These are phyloP conservation scores for Leccinum proximum DNA, from an alignment of 1,284 basidiomycete genomes.

Conservation along the genomic window DNA sequence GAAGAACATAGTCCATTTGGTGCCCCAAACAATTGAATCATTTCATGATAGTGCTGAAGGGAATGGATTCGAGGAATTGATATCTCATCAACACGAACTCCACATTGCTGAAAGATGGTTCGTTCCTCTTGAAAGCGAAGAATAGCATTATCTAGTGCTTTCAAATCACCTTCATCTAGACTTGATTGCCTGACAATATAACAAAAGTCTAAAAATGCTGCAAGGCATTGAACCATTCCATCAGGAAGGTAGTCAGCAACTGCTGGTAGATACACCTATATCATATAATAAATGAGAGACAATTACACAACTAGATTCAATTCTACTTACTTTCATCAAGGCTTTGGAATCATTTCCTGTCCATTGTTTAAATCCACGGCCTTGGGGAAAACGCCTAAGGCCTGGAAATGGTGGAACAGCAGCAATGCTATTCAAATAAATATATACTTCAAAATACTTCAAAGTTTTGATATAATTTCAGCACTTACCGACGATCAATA, in stretches of 20 bases:
- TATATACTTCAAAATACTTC: neutral
- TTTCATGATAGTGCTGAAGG: too few relatives aligned
- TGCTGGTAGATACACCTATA: neutral
- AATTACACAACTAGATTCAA: neutral
- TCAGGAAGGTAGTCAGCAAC: neutral
- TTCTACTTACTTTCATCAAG: neutral
- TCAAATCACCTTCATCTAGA: neutral
- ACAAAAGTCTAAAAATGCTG: slow-evolving; percentile 1
- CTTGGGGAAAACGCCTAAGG: too few relatives aligned
- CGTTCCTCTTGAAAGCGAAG: too few relatives aligned
- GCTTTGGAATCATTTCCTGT: neutral
- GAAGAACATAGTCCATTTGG: too few relatives aligned
- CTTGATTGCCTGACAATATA: slow-evolving; percentile 3
- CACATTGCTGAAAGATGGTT: too few relatives aligned
- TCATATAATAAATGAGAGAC: neutral
- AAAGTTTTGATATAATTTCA: neutral
- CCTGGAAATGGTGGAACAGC: neutral
- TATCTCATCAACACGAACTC: too few relatives aligned
- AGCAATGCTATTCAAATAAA: neutral
- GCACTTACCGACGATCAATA: neutral
- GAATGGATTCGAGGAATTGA: too few relatives aligned
- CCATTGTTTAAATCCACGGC: neutral
- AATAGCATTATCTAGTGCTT: neutral
- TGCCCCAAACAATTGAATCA: too few relatives aligned
- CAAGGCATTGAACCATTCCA: slow-evolving; percentile 3